A percentile compares a stretch with the other conserved stretches of the same genome.
Conservation (phyloP, 73 alveolate genomes). For the Blepharisma japonicum region DNA sequence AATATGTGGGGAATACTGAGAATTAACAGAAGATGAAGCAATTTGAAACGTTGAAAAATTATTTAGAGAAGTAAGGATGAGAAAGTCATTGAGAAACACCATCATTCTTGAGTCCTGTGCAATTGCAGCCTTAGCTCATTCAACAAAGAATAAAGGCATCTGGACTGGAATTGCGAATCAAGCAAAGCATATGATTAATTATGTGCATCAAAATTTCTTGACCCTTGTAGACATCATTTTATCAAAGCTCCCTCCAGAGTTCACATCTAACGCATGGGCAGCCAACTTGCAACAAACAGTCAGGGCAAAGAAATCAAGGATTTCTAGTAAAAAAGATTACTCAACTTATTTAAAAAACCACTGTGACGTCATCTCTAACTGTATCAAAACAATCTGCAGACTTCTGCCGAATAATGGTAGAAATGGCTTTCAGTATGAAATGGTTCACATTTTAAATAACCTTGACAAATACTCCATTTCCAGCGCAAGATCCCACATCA, state of each 20-base stretch:
- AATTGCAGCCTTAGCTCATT: neutral
- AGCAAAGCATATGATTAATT: slow-evolving; percentile 35
- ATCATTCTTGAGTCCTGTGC: slow-evolving; percentile 19
- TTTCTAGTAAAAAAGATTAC: slow-evolving; percentile 28
- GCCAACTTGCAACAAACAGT: slow-evolving; percentile 9
- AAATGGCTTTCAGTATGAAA: neutral
- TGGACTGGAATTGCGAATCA: slow-evolving; percentile 26
- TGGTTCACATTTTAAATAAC: neutral
- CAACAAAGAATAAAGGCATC: neutral
- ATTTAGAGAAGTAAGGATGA: slow-evolving; percentile 12
- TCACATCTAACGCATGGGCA: slow-evolving; percentile 49
- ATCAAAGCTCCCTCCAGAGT: slow-evolving; percentile 47
- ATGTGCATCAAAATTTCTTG: slow-evolving; percentile 55
- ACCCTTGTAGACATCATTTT: slow-evolving; percentile 45
- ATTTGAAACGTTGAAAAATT: slow-evolving; percentile 27
- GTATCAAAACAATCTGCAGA: slow-evolving; percentile 9
- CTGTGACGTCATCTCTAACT: neutral
- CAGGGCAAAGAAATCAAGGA: slow-evolving; percentile 35
- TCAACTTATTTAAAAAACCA: slow-evolving; percentile 9
- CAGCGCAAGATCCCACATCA: neutral
- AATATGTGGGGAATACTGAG: slow-evolving; percentile 3
- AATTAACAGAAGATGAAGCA: neutral
- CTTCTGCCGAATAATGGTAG: slow-evolving; percentile 3
- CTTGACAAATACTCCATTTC: slow-evolving; percentile 10
- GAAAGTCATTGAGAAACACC: neutral